phyloP scores from a whole-genome alignment of 805 yeast species.

The Grigorovia humatica region DNA sequence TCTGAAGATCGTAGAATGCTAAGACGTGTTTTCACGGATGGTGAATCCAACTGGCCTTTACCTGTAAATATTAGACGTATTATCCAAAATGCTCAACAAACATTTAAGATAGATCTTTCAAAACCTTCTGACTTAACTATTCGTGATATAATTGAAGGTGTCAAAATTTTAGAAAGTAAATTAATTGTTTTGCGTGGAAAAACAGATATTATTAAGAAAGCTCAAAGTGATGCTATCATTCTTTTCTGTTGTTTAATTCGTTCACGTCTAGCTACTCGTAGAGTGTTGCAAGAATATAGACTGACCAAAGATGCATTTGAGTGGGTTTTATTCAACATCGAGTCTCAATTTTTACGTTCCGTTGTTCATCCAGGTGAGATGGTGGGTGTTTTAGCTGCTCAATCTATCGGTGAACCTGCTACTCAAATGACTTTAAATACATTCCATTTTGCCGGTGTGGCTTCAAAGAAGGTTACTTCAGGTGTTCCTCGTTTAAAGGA shows the following conservation, averaged over 20 bases:
- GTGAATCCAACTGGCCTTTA: constrained; percentile 94
- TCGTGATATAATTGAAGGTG: constrained; percentile 66
- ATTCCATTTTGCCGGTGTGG: constrained; percentile 99
- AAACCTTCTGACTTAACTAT: constrained; percentile 86
- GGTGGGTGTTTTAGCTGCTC: constrained; percentile 98
- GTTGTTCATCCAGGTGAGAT: constrained; percentile 98
- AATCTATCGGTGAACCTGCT: constrained; percentile 98
- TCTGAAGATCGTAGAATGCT: constrained; percentile 65
- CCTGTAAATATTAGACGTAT: constrained; percentile 97
- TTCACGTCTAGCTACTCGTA: constrained; percentile 81
- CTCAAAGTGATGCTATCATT: constrained; percentile 84
- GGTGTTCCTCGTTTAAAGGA: constrained; percentile 99
- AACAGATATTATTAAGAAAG: constrained; percentile 62
- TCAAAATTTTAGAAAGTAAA: constrained; percentile 54
- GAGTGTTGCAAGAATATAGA: constrained; percentile 85
- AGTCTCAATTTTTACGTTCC: constrained; percentile 73
- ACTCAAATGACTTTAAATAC: constrained; percentile 96
- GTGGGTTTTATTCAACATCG: constrained; percentile 93
- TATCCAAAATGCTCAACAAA: constrained; percentile 93
- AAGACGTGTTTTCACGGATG: constrained; percentile 80
- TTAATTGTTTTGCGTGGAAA: constrained; percentile 76
- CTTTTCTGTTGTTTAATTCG: constrained; percentile 86
- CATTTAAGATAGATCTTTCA: constrained; percentile 84
- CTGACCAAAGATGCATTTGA: constrained; percentile 79
- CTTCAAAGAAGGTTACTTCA: constrained; percentile 95